Percentiles rank a stretch among this genome's conserved stretches.
These are phyloP conservation scores for Ceratocystis ficicola DNA, from an alignment of 2,329 filamentous ascomycete genomes.

Conservation along the genomic window DNA sequence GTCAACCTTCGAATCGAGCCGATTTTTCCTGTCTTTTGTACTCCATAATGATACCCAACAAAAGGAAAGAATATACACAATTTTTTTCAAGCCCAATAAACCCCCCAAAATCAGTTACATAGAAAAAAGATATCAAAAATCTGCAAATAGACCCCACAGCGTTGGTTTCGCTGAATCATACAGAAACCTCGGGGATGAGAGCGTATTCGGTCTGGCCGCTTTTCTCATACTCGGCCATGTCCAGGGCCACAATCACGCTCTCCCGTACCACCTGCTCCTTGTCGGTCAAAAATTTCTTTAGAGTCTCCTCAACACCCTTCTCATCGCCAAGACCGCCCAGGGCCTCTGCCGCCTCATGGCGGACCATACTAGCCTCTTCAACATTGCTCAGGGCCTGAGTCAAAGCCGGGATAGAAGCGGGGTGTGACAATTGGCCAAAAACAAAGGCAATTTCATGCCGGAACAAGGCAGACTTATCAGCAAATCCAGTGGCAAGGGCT, in stretches of 20 bases:
- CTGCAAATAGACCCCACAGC: not conserved
- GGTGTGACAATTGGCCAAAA: constrained; percentile 90
- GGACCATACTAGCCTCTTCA: constrained; percentile 86
- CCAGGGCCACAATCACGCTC: constrained; percentile 85
- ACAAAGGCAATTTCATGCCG: constrained; percentile 97
- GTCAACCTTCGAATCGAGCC: constrained; percentile 16
- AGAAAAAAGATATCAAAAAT: not conserved
- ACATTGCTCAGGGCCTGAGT: constrained; percentile 64
- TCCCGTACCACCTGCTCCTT: constrained; percentile 88
- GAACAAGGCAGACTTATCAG: constrained; percentile 81
- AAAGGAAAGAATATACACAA: constrained; percentile 22
- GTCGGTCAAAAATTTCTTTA: constrained; percentile 77
- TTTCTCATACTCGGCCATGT: constrained; percentile 97
- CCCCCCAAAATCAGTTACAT: constrained; percentile 1
- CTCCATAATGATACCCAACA: constrained; percentile 22
- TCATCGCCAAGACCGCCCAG: constrained; percentile 88
- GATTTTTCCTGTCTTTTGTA: constrained; percentile 18
- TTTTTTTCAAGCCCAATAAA: constrained; percentile 16
- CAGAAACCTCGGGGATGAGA: constrained; percentile 57
- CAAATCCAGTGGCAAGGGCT: constrained; percentile 73
- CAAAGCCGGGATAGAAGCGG: constrained; percentile 88
- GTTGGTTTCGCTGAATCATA: constrained; percentile 26
- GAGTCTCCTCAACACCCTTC: constrained; percentile 74
- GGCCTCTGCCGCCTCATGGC: constrained; percentile 93
- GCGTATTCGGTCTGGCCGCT: constrained; percentile 83